A percentile compares a stretch with the other conserved stretches of the same genome.
Conservation (phyloP, 192 early-diverging fungal species). For the Coemansia sp. region DNA sequence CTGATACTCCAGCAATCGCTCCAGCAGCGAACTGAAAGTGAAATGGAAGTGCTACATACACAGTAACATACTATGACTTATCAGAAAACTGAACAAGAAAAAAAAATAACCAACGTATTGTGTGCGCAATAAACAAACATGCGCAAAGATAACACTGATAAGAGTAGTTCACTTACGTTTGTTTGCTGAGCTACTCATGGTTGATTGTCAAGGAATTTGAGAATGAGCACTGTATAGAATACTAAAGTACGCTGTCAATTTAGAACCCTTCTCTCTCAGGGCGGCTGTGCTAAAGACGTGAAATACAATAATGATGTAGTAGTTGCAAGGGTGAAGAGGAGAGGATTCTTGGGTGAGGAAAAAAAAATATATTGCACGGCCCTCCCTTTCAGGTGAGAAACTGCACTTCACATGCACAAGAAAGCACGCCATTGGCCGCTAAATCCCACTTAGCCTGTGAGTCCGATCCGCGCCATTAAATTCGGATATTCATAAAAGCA, state of each 20-base stretch:
- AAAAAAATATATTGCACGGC: too few species aligned
- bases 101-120: background rate
- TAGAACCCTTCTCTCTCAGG: too few species aligned
- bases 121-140: too few species aligned
- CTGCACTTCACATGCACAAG: slow-evolving; percentile 2
- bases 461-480: background rate
- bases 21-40: slow-evolving; percentile 75
- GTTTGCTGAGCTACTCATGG: too few species aligned
- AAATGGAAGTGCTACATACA: slow-evolving; percentile 68
- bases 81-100: background rate
- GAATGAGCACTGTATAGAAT: too few species aligned
- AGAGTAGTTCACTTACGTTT: too few species aligned
- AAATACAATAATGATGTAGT: background rate
- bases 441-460: background rate
- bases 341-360: too few species aligned
- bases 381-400: background rate
- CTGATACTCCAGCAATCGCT: slow-evolving; percentile 82
- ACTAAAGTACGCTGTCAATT: too few species aligned
- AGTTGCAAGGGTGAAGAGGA: too few species aligned
- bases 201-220: too few species aligned
- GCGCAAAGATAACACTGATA: too few species aligned
- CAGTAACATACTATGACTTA: background rate
- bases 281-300: background rate
- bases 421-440: background rate
- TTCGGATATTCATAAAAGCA: background rate